Base-by-base conservation (phyloP, 345 rosid genomes). In the Populus alba region DNA sequence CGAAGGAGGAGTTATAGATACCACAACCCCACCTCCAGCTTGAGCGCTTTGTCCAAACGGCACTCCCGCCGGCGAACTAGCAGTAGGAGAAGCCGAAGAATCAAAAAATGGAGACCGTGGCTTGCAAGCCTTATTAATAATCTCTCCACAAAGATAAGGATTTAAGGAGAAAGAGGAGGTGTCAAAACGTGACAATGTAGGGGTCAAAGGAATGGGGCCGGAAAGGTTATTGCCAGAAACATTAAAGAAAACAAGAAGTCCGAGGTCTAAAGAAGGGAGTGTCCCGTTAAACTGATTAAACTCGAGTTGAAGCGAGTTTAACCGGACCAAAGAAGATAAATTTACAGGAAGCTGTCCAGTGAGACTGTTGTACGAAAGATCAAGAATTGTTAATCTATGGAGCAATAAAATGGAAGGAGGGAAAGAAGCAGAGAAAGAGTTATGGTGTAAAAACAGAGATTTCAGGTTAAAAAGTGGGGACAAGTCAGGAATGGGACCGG, bases 101-200 rank as follows among this genome's bases (percentile, higher is more conserved):
- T 83, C 91, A 38, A 95, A 91, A 85, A 95, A 91, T 1, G 97
- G 98, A 6, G 93, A 80, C 43, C 81, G 87, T 2, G 91, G 73
- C 59, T 77, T 72, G 82, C 98, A 96, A 4, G 87, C 88, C 79
- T 77, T 82, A 68, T 91, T 89, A 8, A 92, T 84, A 9, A 91
- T 81, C 94, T 89, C 93, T 0, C 99, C 98, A 81, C 99, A 96
- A 35, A 96, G 89, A 38, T 85, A 82, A n/a, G 92, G 93, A 80
- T 96, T 94, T 31, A 74, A 73, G 12, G 65, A 77, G 72, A 92
- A 94, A 78, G 98, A 76, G 61, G 95, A 78, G 70, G 89, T 41
- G 7, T 59, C 90, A 73, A 96, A 92, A 81, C 90, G 84, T 11
- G 91, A 83, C 2, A 94, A 85, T 20, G 97, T 87, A 9, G 89